phyloP scores from a whole-genome alignment of 2,329 filamentous ascomycete genomes.

The Alternaria conjuncta region DNA sequence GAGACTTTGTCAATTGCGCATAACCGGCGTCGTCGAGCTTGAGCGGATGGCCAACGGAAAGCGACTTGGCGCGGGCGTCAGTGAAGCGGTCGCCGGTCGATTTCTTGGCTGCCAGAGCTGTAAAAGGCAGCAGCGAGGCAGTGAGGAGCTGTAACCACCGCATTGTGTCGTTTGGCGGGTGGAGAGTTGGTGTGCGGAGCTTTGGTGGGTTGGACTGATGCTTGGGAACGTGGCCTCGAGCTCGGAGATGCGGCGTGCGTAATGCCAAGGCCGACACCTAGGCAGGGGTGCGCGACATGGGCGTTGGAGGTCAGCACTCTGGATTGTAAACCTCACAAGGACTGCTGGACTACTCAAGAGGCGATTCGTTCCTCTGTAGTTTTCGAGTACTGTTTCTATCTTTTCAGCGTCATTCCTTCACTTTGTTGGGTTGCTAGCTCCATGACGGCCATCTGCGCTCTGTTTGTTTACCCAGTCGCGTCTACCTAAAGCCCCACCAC shows the following conservation, averaged over 20 bases:
- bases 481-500: slow-evolving; percentile 30
- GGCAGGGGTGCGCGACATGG: slow-evolving; percentile 21
- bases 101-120: slow-evolving; percentile 69
- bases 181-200: slow-evolving; percentile 27
- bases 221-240: slow-evolving; percentile 45
- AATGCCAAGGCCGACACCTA: slow-evolving; percentile 28
- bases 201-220: slow-evolving; percentile 23
- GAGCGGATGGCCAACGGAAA: slow-evolving; percentile 66
- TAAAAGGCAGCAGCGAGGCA: slow-evolving; percentile 66
- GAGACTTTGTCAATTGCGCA: slow-evolving; percentile 73
- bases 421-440: neutral
- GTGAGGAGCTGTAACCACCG: slow-evolving; percentile 67
- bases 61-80: slow-evolving; percentile 72
- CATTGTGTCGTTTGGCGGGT: slow-evolving; percentile 61
- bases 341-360: neutral
- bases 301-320: neutral
- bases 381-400: neutral
- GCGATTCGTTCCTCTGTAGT: neutral
- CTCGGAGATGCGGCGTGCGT: slow-evolving; percentile 33
- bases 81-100: slow-evolving; percentile 69
- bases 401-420: neutral
- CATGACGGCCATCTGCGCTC: slow-evolving; percentile 2
- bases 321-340: neutral
- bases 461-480: slow-evolving; percentile 47
- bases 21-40: slow-evolving; percentile 81